Evolutionary conservation across 176 grass and related monocot species (phyloP).

Genomic region (Luzula sylvatica): DNA sequence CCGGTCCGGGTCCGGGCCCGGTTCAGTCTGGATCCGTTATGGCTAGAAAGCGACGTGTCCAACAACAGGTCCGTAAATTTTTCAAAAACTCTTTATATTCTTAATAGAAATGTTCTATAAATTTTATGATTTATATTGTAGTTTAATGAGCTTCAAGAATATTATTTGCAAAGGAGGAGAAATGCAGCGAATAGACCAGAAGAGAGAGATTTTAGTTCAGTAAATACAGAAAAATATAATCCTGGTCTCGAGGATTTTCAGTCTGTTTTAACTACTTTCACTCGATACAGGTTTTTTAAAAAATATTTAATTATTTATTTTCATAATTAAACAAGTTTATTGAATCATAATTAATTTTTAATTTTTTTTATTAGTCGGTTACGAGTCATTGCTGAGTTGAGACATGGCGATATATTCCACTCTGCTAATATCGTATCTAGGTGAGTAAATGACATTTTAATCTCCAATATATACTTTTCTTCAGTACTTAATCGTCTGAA

Average conservation of each 20-base stretch:
- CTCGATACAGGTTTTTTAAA: conserved; percentile 70
- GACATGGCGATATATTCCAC: conserved; percentile 96
- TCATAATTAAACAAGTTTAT: background rate
- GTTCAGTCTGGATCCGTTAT: conserved; percentile 70
- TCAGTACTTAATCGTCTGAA: conserved; percentile 4
- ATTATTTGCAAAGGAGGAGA: conserved; percentile 81
- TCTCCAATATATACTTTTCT: conserved; percentile 22
- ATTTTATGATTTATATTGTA: conserved; percentile 23
- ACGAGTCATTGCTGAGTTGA: conserved; percentile 87
- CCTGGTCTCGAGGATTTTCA: conserved; percentile 91
- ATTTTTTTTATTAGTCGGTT: conserved; percentile 48
- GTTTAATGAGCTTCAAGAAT: conserved; percentile 98
- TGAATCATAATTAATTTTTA: background rate
- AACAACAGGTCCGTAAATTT: conserved; percentile 51
- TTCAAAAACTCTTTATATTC: background rate
- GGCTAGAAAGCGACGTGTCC: conserved; percentile 82
- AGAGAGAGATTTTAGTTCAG: conserved; percentile 42
- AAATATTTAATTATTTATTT: conserved; percentile 4
- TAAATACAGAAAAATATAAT: conserved; percentile 88
- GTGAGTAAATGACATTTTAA: conserved; percentile 29
- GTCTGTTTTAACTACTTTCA: conserved; percentile 96
- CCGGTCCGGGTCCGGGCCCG: conserved; percentile 33
- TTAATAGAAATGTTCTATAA: background rate
- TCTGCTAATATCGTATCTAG: conserved; percentile 98
- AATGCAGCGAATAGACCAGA: conserved; percentile 46